Evolutionary conservation across 148 eudicot species (phyloP), one percentile per base, ranked within the genome.

Genomic region (Camellia granthamiana): DNA sequence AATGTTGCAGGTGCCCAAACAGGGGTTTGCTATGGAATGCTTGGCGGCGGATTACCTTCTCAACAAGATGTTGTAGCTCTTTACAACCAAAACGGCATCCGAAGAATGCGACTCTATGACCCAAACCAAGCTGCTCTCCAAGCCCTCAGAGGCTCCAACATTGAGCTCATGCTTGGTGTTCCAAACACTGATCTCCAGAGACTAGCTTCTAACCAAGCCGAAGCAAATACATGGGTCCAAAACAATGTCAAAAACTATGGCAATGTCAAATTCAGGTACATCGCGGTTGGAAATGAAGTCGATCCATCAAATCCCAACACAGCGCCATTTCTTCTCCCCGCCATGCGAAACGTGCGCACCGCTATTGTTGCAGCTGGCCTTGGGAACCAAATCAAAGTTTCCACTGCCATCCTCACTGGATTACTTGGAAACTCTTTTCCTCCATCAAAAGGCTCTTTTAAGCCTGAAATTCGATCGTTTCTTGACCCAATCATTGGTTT

Each of bases 221-320:
- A 51, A 13, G 84, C 84, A 1, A 82, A 72, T 23, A 0, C 78
- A 5, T 90, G 93, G 91, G 85, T 90, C 66, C 77, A 76, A 64
- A 73, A 52, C 3, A 88, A 88, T 46, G 67, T 88, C 6, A 44
- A 12, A 49, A 72, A 58, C 38, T 83, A 84, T 64, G 80, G 81
- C 13, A 77, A 79, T 77, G 88, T 88, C 80, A 86, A 82, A 18
- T 79, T 88, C 73, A 80, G 83, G 64, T 82, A 86, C 84, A 80
- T 90, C 55, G 80, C 68, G 9, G 86, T 87, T 8, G 93, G 93
- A 14, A 85, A 84, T 65, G 93, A 88, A 23, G 54, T 88, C 19
- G 8, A 46, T 11, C 71, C 85, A 11, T 8, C 18, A 4, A 46
- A n/a, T 18, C 14, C 51, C 7, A 62, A 2, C 0, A 30, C 38